Percentiles rank a stretch among this genome's conserved stretches.
Evolutionary conservation across 345 rosid genomes (phyloP).

Genomic region (Eucalyptus decipiens): DNA sequence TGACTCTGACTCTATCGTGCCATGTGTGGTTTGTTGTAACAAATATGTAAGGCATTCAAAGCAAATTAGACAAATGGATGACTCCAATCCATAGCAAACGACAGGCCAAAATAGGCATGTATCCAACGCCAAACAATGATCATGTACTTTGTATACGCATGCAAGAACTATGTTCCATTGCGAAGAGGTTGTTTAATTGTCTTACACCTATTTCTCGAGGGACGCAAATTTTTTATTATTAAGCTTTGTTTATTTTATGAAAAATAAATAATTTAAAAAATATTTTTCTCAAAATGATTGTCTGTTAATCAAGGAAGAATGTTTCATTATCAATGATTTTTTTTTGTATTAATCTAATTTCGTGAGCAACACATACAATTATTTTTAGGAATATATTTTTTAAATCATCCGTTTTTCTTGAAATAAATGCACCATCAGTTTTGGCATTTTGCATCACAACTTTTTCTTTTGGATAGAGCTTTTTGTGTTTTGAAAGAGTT

Average conservation of each 20-base stretch:
- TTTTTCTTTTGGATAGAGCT: no score
- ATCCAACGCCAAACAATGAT: neutral
- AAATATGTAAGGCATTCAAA: neutral
- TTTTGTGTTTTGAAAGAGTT: no score
- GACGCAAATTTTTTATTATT: neutral
- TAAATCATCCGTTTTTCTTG: no score
- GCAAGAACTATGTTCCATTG: neutral
- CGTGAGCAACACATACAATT: no score
- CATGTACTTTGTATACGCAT: neutral
- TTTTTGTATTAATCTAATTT: no score
- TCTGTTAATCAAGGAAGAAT: neutral
- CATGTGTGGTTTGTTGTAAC: neutral
- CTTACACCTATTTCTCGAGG: neutral
- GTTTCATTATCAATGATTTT: no score
- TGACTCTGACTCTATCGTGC: neutral
- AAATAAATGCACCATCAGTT: accelerated
- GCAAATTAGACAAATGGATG: neutral
- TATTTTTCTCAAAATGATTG: no score
- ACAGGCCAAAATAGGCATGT: neutral
- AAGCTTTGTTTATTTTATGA: accelerated
- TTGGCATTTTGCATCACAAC: no score
- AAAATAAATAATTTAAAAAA: no score
- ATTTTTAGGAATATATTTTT: no score
- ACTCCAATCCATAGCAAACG: neutral
- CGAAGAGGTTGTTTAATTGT: neutral